Base-by-base conservation (phyloP, 495 filamentous ascomycete genomes). In the Glutinoglossum americanum region DNA sequence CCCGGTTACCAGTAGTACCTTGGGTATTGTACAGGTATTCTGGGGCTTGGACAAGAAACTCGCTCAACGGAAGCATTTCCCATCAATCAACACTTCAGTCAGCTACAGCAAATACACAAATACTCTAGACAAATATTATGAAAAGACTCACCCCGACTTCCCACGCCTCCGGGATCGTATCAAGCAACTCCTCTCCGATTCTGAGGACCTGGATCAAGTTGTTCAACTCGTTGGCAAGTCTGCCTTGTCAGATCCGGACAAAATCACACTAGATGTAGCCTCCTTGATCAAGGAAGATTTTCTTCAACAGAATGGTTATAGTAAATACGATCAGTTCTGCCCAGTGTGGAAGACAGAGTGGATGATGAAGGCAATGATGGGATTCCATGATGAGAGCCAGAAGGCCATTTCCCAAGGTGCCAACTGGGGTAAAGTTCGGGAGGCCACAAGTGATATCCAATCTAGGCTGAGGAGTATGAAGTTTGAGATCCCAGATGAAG, bases 331-430 rank as follows among this genome's bases (percentile, higher is more conserved):
- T 68, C 87, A 95, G 73, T 97, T 92, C 79, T 99, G 92, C 67
- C 92, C 92, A 35, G 75, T 99, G 66, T 99, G 90, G 90, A 99
- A 99, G 80, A 99, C 92, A 3, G 82, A 90, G 66, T 99, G 93
- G 79, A 96, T 99, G 92, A 99, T 99, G 92, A 94, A 92, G 77
- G 80, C 82, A 51, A 95, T 99, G 80, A 88, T 97, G 80, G 85
- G 81, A 55, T 99, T 88, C 77, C 87, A 94, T 63, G 93, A 99
- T 68, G 92, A 99, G 72, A 81, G 86, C 11, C 92, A 97, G 70
- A 97, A 95, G 76, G 90, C 89, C 0, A 73, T 99, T 64, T 78
- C 85, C 19, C 84, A 93, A 64, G 92, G 92, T 56, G 82, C 86
- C 65, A 83, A 71, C 69, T 99, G 92, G 92, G 70, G 71, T 64